A percentile compares a stretch with the other conserved stretches of the same genome.
These are phyloP conservation scores for Powellomyces hirtus DNA, from an alignment of 192 early-diverging fungal species.

Conservation along the genomic window DNA sequence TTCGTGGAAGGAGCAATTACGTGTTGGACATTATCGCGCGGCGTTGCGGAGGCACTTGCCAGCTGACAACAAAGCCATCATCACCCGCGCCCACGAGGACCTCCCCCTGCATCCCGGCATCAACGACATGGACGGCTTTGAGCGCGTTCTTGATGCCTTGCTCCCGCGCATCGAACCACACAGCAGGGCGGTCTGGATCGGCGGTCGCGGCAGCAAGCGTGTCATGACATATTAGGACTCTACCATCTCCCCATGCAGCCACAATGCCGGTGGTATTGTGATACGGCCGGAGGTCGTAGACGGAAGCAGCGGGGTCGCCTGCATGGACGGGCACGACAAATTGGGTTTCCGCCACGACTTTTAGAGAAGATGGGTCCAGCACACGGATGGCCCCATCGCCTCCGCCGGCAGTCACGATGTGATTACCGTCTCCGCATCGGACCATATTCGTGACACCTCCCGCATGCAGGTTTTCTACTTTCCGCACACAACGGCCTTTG, in stretches of 20 bases:
- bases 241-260: constrained; percentile 19
- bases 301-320: background rate
- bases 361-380: constrained; percentile 11
- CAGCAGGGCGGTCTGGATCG: background rate
- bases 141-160: constrained; percentile 16
- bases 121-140: background rate
- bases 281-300: constrained; percentile 1
- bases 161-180: background rate
- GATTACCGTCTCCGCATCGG: background rate
- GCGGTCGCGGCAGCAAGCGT: background rate
- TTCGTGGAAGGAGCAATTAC: too few relatives aligned
- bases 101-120: background rate
- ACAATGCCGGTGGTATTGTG: background rate
- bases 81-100: constrained; percentile 18
- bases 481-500: constrained; percentile 22
- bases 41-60: too few relatives aligned
- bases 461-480: constrained; percentile 12
- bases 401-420: constrained; percentile 13
- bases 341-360: background rate
- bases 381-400: constrained; percentile 20
- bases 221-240: background rate
- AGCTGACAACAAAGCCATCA: constrained; percentile 17
- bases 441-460: constrained; percentile 27
- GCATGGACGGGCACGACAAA: background rate
- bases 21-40: too few relatives aligned